A percentile compares a stretch with the other conserved stretches of the same genome.
phyloP scores from a whole-genome alignment of 148 eudicot genomes.

The Camellia sinensis region DNA sequence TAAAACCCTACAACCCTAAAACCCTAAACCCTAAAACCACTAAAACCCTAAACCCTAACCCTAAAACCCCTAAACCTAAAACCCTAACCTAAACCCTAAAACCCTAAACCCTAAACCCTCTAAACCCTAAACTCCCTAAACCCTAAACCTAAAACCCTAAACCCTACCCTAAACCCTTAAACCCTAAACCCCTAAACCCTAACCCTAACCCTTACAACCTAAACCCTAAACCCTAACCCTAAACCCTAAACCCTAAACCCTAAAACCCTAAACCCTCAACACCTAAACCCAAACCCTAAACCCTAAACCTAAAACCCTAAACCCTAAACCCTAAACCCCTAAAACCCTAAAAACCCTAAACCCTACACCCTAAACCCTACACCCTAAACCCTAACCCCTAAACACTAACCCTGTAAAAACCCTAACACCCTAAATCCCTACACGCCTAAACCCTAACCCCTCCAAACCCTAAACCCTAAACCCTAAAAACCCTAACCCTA shows the following conservation, averaged over 20 bases:
- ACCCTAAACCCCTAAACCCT: conserved; percentile 18
- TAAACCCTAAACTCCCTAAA: conserved; percentile 14
- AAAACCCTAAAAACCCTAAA: background rate
- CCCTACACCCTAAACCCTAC: background rate
- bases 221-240: conserved; percentile 3
- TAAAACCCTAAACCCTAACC: conserved; percentile 20
- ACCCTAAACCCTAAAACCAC: conserved; percentile 10
- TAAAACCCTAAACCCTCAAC: background rate
- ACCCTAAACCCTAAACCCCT: background rate
- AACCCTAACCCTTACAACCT: conserved; percentile 3
- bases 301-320: background rate
- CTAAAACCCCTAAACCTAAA: conserved; percentile 9
- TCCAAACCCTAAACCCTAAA: background rate
- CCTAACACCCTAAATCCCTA: background rate
- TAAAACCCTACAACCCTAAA: conserved; percentile 1
- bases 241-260: background rate
- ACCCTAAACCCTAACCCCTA: background rate
- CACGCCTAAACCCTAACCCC: background rate
- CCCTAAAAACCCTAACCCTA: background rate
- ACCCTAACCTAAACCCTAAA: conserved; percentile 20
- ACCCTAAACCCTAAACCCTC: conserved; percentile 24
- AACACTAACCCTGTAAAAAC: background rate
- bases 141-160: conserved; percentile 12
- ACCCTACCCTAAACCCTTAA: conserved; percentile 10
- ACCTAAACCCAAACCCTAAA: background rate